Base-by-base conservation (phyloP, 2,329 filamentous ascomycete genomes). In the Nemania serpens region DNA sequence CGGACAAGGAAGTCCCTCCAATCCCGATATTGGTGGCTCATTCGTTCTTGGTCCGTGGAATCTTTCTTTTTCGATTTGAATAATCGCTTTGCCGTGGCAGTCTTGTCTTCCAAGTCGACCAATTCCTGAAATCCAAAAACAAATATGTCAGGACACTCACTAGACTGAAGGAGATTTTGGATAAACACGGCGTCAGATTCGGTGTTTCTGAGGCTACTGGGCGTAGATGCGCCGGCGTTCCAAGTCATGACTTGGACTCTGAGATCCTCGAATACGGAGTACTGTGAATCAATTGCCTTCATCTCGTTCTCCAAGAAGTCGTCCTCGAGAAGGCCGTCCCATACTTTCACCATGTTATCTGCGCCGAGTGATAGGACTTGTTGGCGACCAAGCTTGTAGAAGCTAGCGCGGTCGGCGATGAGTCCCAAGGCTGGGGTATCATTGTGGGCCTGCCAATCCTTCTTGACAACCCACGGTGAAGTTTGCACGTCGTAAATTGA, bases 91-190 rank as follows among this genome's bases (percentile, higher is more conserved):
- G 95, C 95, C 20, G 94, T 98, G 52, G 96, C 90, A 68, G 93
- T 96, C 79, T 98, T 98, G 77, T 99, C 91, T 75, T 99, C 95
- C 7, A 99, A 81, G 72, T 99, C 95, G 3, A 99, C 95, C n/a
- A 99, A 83, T 76, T 99, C 95, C 75, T 99, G 95, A 75, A 99
- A 99, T 1, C 93, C 94, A 79, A 99, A 99, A 0, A 98, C 86
- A 2, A 98, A 78, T 51, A 99, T 93, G 68, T 98, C 95, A 0
- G 95, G 92, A 7, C 90, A 87, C 41, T 89, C 84, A 63, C 90
- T 88, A n/a, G 84, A 85, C 65, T 88, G 85, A 25, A 99, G 81
- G 15, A 96, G 83, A 59, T 94, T 87, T 66, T 88, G 87, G 71
- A 98, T 90, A 74, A 98, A 98, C 45, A 83, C 82, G 11, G 85